Percentiles rank a stretch among this genome's conserved stretches.
Evolutionary conservation across 306 rosid genomes (phyloP).

Genomic region (Dalbergia cochinchinensis): DNA sequence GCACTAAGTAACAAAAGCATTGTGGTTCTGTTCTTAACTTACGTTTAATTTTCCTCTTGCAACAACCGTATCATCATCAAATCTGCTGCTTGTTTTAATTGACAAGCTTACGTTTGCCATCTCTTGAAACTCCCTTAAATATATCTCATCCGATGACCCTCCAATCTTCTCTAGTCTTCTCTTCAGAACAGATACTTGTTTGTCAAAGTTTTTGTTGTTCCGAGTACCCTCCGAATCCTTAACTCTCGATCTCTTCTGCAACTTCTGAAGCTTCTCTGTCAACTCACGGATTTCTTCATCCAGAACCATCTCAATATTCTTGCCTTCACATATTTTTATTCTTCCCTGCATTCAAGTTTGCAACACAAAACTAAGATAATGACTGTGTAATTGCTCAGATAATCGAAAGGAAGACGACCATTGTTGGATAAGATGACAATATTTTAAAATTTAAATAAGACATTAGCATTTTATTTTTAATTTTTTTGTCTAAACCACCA

Average conservation of each 20-base stretch:
- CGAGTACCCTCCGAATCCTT: slow-evolving; percentile 47
- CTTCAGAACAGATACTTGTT: slow-evolving; percentile 65
- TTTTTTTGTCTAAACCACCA: too few relatives aligned
- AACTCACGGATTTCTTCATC: slow-evolving; percentile 72
- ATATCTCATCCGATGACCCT: slow-evolving; percentile 63
- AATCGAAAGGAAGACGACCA: background rate
- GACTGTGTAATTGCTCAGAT: background rate
- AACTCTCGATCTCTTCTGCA: slow-evolving; percentile 61
- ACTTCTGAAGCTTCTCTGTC: slow-evolving; percentile 70
- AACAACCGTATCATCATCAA: slow-evolving; percentile 56
- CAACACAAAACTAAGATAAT: slow-evolving; percentile 1
- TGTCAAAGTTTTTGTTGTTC: slow-evolving; percentile 67
- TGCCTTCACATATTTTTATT: slow-evolving; percentile 71
- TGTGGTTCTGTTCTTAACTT: slow-evolving; percentile 39
- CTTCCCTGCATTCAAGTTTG: slow-evolving; percentile 66
- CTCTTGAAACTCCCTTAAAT: slow-evolving; percentile 66
- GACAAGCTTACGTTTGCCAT: slow-evolving; percentile 71
- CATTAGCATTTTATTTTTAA: too few relatives aligned
- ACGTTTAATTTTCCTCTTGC: slow-evolving; percentile 76
- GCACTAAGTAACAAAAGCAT: background rate
- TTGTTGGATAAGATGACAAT: too few relatives aligned
- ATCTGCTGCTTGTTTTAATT: slow-evolving; percentile 46
- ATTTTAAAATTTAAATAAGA: too few relatives aligned
- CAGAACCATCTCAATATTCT: slow-evolving; percentile 53
- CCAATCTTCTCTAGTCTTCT: slow-evolving; percentile 65